Percentiles rank a stretch among this genome's conserved stretches.
These are phyloP conservation scores for Aegle marmelos DNA, from an alignment of 345 rosid genomes.

Conservation along the genomic window DNA sequence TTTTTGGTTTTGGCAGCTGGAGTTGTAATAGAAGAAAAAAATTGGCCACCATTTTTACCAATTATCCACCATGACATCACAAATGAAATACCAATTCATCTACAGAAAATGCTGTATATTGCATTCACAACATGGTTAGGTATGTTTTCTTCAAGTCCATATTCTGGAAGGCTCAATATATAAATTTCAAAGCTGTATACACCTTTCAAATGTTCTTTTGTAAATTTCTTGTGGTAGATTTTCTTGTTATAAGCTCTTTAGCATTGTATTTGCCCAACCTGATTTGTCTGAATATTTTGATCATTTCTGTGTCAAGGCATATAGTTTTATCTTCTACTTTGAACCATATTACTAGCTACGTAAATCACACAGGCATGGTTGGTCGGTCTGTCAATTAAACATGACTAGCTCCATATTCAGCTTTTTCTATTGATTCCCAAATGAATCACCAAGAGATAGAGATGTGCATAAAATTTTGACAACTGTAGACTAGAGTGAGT, in stretches of 20 bases:
- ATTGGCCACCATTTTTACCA: conserved; percentile 95
- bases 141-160: conserved; percentile 28
- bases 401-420: background rate
- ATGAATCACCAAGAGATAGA: background rate
- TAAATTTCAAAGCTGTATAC: background rate
- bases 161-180: background rate
- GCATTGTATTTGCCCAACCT: background rate
- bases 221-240: background rate
- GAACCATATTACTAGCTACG: background rate
- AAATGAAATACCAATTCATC: conserved; percentile 91
- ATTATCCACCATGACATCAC: conserved; percentile 92
- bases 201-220: background rate
- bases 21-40: conserved; percentile 85
- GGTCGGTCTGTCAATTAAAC: background rate
- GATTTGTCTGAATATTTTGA: background rate
- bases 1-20: conserved; percentile 68
- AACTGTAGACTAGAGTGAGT: background rate
- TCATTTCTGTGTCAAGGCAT: background rate
- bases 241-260: background rate
- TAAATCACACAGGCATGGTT: background rate
- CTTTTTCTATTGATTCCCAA: background rate
- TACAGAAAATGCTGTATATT: conserved; percentile 77
- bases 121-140: conserved; percentile 92
- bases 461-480: background rate
- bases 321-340: background rate